phyloP scores from a whole-genome alignment of 2,329 filamentous ascomycete genomes.

The Coniochaeta hoffmannii region DNA sequence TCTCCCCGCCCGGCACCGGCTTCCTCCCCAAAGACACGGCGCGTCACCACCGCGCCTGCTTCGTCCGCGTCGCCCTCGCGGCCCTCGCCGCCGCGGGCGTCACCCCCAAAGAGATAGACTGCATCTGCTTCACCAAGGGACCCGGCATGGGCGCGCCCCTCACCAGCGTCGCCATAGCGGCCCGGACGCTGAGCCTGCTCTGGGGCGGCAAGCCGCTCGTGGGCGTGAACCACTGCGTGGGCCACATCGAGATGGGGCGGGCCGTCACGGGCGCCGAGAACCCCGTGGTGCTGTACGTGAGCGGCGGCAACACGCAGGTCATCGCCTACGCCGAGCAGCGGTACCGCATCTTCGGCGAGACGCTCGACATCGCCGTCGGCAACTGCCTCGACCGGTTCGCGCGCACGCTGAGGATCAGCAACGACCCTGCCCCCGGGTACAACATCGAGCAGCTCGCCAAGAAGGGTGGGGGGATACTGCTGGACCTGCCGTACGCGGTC shows the following conservation, averaged over 20 bases:
- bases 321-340: constrained; percentile 92
- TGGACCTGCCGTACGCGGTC: constrained; percentile 90
- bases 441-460: constrained; percentile 93
- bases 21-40: constrained; percentile 97
- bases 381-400: constrained; percentile 97
- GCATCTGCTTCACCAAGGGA: constrained; percentile 91
- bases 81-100: constrained; percentile 66
- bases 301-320: constrained; percentile 93
- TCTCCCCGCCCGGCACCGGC: constrained; percentile 83
- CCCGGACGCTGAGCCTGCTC: constrained; percentile 70
- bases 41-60: constrained; percentile 80
- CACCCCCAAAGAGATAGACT: constrained; percentile 62
- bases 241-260: constrained; percentile 97
- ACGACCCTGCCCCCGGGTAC: constrained; percentile 94
- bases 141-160: constrained; percentile 96
- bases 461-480: constrained; percentile 59
- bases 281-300: constrained; percentile 93
- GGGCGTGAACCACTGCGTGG: constrained; percentile 96
- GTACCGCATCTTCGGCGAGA: constrained; percentile 97
- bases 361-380: constrained; percentile 92
- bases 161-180: constrained; percentile 77
- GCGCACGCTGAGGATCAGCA: constrained; percentile 81
- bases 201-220: constrained; percentile 82
- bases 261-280: constrained; percentile 85
- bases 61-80: constrained; percentile 71